Conservation (phyloP, 352 stramenopile species). For the Phytophthora constricta region DNA sequence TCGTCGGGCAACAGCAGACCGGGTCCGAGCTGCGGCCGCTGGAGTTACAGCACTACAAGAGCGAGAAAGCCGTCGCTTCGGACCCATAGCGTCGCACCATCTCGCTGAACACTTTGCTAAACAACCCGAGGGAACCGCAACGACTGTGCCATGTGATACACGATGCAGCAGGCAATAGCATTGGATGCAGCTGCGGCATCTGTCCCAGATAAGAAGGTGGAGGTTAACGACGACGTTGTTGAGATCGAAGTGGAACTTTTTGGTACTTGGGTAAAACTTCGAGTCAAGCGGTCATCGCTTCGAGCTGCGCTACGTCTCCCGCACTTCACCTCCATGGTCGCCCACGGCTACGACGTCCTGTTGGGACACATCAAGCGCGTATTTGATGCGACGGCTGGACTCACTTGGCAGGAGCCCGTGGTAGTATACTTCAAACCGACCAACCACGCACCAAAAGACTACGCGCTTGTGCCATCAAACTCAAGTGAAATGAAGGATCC, state of each 20-base stretch:
- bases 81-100: conserved; percentile 4
- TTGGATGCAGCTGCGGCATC: neutral
- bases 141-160: conserved; percentile 5
- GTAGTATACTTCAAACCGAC: too few relatives aligned
- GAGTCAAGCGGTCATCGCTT: conserved; percentile 4
- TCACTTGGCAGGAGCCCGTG: too few relatives aligned
- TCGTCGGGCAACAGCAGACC: conserved; percentile 7
- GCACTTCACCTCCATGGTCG: too few relatives aligned
- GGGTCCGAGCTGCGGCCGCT: neutral
- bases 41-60: conserved; percentile 5
- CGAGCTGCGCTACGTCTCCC: neutral
- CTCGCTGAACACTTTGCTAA: neutral
- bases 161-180: conserved; percentile 8
- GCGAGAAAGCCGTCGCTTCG: neutral
- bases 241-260: conserved; percentile 5
- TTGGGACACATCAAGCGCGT: too few relatives aligned
- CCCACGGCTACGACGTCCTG: too few relatives aligned
- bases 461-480: too few relatives aligned
- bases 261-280: conserved; percentile 4
- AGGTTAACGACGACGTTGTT: neutral
- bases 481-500: too few relatives aligned
- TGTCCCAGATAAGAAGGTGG: neutral
- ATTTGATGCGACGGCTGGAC: too few relatives aligned
- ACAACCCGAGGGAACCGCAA: neutral
- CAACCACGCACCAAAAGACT: too few relatives aligned